Conservation (phyloP, 495 filamentous ascomycete species). For the Penicillium cataractarum region DNA sequence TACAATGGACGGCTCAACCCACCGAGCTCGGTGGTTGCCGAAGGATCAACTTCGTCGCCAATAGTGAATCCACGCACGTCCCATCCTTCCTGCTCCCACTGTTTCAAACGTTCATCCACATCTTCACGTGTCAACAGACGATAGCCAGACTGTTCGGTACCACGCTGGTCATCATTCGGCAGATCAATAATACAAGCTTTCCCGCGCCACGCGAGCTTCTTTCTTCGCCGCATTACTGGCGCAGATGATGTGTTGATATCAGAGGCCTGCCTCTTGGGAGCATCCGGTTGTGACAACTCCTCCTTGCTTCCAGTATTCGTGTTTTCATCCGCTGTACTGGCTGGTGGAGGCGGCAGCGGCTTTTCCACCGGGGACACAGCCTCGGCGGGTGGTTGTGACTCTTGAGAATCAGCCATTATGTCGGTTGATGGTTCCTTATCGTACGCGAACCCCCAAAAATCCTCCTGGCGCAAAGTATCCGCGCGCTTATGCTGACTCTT, state of each 20-base stretch:
- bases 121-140: constrained; percentile 62
- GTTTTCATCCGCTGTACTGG: constrained; percentile 27
- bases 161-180: constrained; percentile 68
- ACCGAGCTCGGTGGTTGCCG: constrained; percentile 34
- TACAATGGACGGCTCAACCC: constrained; percentile 72
- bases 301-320: neutral
- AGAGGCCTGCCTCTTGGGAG: constrained; percentile 19
- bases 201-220: constrained; percentile 64
- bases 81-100: constrained; percentile 78
- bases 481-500: constrained; percentile 57
- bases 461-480: constrained; percentile 66
- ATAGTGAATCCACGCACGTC: constrained; percentile 73
- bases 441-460: constrained; percentile 55
- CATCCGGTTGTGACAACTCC: constrained; percentile 14
- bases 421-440: constrained; percentile 43
- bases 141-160: constrained; percentile 57
- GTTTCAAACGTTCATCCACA: constrained; percentile 64
- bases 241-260: constrained; percentile 23
- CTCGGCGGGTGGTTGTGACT: constrained; percentile 31
- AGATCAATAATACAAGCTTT: constrained; percentile 74
- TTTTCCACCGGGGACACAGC: constrained; percentile 42
- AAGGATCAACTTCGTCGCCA: constrained; percentile 42
- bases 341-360: constrained; percentile 51
- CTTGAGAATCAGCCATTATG: constrained; percentile 41
- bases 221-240: constrained; percentile 38